Evolutionary conservation across 495 filamentous ascomycete species (phyloP).

Genomic region (Aspergillus baeticus): DNA sequence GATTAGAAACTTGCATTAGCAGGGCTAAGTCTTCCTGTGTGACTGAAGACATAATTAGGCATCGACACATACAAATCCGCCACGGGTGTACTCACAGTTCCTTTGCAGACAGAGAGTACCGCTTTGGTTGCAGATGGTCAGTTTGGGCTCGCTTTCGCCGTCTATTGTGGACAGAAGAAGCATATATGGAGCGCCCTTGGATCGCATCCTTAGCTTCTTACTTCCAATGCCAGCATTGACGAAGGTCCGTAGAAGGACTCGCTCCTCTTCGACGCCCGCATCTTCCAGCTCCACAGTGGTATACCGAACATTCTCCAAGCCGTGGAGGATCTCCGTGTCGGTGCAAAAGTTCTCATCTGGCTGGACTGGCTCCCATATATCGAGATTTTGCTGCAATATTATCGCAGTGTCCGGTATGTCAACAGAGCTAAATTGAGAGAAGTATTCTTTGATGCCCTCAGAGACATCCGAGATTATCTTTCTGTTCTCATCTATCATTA

Average conservation of each 20-base stretch:
- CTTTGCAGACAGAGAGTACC: slow-evolving; percentile 40
- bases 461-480: slow-evolving; percentile 41
- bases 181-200: slow-evolving; percentile 43
- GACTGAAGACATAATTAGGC: slow-evolving; percentile 15
- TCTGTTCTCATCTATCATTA: slow-evolving; percentile 37
- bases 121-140: slow-evolving; percentile 44
- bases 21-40: slow-evolving; percentile 21
- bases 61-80: no score
- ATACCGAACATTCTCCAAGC: slow-evolving; percentile 33
- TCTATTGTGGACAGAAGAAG: slow-evolving; percentile 36
- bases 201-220: slow-evolving; percentile 38
- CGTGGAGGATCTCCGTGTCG: slow-evolving; percentile 18
- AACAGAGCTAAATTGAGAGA: slow-evolving; percentile 29
- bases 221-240: slow-evolving; percentile 42
- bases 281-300: slow-evolving; percentile 39
- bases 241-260: slow-evolving; percentile 39
- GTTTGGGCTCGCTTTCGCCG: slow-evolving; percentile 41
- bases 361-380: slow-evolving; percentile 40
- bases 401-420: slow-evolving; percentile 29
- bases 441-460: slow-evolving; percentile 38
- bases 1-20: slow-evolving; percentile 19
- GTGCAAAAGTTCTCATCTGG: slow-evolving; percentile 30
- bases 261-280: slow-evolving; percentile 39
- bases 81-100: slow-evolving; percentile 27
- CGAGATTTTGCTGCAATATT: slow-evolving; percentile 29